Base-by-base conservation (phyloP, 108 stramenopile genomes). In the Seminavis robusta region DNA sequence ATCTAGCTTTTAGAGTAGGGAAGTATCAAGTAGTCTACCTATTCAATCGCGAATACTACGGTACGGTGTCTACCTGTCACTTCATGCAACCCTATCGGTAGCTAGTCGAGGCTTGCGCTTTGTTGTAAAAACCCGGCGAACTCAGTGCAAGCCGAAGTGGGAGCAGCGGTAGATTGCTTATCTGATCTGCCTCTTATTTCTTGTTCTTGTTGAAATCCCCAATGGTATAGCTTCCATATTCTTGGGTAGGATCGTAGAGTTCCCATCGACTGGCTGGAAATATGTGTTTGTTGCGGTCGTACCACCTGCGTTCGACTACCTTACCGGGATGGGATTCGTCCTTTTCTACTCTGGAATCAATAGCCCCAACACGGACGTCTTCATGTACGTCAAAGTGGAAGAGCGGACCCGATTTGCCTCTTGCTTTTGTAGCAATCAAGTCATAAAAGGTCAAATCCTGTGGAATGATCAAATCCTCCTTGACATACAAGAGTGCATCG, bases 251-350 rank as follows among this genome's bases (percentile, higher is more conserved):
- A 59, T 98, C 97, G 55, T 86, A 98, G 21, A 93, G 56, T 63
- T 99, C 97, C 98, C 97, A 99, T 19, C 97, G 88, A 54, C 71
- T 80, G 1, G 96, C 96, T 7, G 98, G 98, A 64, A 98, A 99
- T 31, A 99, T 96, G 58, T 99, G 98, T 50, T 98, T 97, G 74
- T 98, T 98, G 26, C 90, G 66, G 61, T 99, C 97, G 63, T 95
- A 97, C 97, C 97, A 98, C 16, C 81, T 47, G 16, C 96, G 77
- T 47, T 95, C 90, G 3, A 95, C 93, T 29, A 98, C 89, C 63
- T 98, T 97, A 1, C 98, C 98, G 1, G 98, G 97, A 56, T 99
- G 97, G 25, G 81, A 83, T 61, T 97, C 97, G 59, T 98, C 96
- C 65, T 94, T 96, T 76, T 97, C 98, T 13, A 97, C 67, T 9